These are phyloP conservation scores for Globisporangium okanoganense DNA, from an alignment of 352 stramenopile genomes.

Conservation along the genomic window DNA sequence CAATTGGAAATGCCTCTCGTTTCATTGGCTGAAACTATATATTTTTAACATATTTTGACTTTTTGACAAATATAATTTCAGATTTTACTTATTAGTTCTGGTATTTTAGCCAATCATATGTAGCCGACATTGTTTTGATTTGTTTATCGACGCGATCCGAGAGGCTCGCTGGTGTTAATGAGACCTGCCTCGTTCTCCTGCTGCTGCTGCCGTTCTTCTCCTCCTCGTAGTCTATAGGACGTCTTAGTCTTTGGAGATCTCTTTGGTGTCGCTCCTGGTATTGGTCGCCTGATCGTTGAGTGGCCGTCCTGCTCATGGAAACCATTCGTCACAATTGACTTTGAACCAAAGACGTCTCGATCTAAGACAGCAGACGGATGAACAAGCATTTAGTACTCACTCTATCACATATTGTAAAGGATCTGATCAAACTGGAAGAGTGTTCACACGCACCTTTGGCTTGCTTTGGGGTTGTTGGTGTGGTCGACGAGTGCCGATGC, in stretches of 20 bases:
- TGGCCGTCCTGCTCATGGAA: neutral
- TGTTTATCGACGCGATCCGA: neutral
- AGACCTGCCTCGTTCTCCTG: slow-evolving; percentile 1
- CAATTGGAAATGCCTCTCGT: too few species aligned
- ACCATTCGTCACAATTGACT: neutral
- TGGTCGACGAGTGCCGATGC: slow-evolving; percentile 14
- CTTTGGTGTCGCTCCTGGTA: neutral
- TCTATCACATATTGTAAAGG: neutral
- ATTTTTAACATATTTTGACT: too few species aligned
- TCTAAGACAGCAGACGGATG: neutral
- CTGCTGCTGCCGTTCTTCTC: neutral
- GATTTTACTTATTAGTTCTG: neutral
- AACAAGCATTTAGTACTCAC: neutral
- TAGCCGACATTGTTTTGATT: neutral
- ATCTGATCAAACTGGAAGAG: too few species aligned
- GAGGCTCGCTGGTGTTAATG: neutral
- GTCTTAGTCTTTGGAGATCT: neutral
- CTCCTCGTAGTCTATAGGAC: neutral
- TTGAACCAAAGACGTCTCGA: neutral
- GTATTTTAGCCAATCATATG: slow-evolving; percentile 2
- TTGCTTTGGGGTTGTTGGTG: slow-evolving; percentile 22
- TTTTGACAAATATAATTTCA: neutral
- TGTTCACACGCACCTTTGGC: neutral
- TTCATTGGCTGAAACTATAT: too few species aligned
- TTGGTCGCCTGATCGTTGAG: neutral